A percentile compares a stretch with the other conserved stretches of the same genome.
Conservation (phyloP, 2,329 filamentous ascomycete genomes). For the Talaromyces sp. region DNA sequence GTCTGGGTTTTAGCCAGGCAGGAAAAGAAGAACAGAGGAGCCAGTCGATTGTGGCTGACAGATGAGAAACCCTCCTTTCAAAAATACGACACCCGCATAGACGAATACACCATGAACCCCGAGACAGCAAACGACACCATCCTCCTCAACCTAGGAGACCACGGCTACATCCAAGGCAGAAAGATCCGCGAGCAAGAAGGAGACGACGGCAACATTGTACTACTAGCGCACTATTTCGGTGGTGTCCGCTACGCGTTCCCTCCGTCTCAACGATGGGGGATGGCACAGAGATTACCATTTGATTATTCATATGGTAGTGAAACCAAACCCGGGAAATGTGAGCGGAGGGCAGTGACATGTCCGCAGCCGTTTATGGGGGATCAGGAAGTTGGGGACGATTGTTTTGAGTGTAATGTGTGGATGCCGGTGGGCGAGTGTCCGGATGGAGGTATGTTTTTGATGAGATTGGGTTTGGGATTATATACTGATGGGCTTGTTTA, state of each 20-base stretch:
- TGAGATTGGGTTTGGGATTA: not conserved
- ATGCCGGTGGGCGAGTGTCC: slow-evolving; percentile 46
- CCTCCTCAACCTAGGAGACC: slow-evolving; percentile 23
- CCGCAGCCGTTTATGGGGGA: slow-evolving; percentile 45
- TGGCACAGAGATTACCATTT: slow-evolving; percentile 43
- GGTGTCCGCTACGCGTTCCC: slow-evolving; percentile 53
- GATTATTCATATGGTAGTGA: slow-evolving; percentile 50
- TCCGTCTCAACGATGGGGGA: slow-evolving; percentile 47
- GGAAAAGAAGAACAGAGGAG: not conserved
- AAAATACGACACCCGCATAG: not conserved
- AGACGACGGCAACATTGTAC: not conserved
- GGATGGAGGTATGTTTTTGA: slow-evolving; percentile 23
- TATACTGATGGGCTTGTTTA: slow-evolving; percentile 10
- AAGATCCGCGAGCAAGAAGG: slow-evolving; percentile 34
- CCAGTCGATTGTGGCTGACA: not conserved
- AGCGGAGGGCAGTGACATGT: slow-evolving; percentile 39
- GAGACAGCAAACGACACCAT: not conserved
- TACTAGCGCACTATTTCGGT: slow-evolving; percentile 46
- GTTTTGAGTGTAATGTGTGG: slow-evolving; percentile 54
- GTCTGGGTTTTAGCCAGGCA: not conserved
- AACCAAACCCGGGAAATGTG: slow-evolving; percentile 44
- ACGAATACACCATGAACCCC: not conserved
- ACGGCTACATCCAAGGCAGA: slow-evolving; percentile 48
- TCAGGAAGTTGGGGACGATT: slow-evolving; percentile 50
- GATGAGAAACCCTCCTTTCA: not conserved